A percentile compares a stretch with the other conserved stretches of the same genome.
Conservation (phyloP, 176 grass and related monocot genomes). For the Aegilops speltoides region DNA sequence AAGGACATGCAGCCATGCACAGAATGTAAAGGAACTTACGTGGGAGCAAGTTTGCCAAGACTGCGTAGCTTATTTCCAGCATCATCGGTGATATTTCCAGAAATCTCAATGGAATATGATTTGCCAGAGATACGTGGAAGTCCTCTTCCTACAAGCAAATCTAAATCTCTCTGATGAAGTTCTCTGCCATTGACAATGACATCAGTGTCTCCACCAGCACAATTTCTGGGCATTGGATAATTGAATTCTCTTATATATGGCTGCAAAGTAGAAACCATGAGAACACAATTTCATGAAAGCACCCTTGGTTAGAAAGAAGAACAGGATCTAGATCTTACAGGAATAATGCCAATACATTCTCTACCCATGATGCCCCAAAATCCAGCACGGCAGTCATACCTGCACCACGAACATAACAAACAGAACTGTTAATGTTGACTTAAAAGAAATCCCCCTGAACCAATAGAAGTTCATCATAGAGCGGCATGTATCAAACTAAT, state of each 20-base stretch:
- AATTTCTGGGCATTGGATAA: conserved; percentile 66
- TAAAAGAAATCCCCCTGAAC: background rate
- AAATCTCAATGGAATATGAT: conserved; percentile 74
- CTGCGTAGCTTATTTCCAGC: conserved; percentile 55
- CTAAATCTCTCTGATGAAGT: conserved; percentile 83
- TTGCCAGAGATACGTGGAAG: conserved; percentile 52
- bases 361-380: conserved; percentile 98
- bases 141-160: conserved; percentile 75
- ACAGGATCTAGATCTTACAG: conserved; percentile 53
- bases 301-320: conserved; percentile 9
- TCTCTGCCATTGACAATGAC: conserved; percentile 91
- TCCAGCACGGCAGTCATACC: conserved; percentile 91
- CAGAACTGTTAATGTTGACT: conserved; percentile 19
- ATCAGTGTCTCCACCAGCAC: conserved; percentile 72
- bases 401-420: conserved; percentile 30
- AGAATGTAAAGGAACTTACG: conserved; percentile 62
- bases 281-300: conserved; percentile 5
- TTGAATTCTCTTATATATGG: conserved; percentile 92
- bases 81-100: conserved; percentile 83
- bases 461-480: background rate
- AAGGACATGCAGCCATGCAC: background rate
- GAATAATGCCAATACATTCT: conserved; percentile 93
- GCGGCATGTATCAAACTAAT: background rate
- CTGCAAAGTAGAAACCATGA: conserved; percentile 39
- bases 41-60: conserved; percentile 96